Evolutionary conservation across 345 rosid genomes (phyloP).

Genomic region (Excoecaria agallocha): DNA sequence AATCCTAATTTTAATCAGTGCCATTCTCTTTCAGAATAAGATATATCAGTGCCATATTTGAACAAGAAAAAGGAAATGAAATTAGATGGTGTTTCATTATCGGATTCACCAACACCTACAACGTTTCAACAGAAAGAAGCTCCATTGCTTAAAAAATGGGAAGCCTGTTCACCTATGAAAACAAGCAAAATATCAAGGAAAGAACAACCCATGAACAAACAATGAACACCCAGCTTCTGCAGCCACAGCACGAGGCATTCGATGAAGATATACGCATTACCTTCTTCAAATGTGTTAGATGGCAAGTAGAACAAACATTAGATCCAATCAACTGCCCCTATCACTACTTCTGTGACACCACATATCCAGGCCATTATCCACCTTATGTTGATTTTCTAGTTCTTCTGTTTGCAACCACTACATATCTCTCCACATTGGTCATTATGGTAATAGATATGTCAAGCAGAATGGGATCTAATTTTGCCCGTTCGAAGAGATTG

Average conservation of each 20-base stretch:
- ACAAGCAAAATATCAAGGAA: not conserved
- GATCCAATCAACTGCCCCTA: constrained; percentile 75
- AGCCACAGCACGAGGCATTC: constrained; percentile 16
- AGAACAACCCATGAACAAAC: not conserved
- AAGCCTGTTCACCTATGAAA: constrained; percentile 10
- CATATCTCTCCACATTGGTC: constrained; percentile 45
- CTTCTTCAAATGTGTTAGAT: constrained; percentile 68
- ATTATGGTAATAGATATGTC: constrained; percentile 39
- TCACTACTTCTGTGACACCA: constrained; percentile 79
- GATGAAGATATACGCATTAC: constrained; percentile 37
- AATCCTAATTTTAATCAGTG: too few relatives aligned
- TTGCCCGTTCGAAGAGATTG: constrained; percentile 42
- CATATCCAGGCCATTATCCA: constrained; percentile 55
- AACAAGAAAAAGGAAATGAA: constrained; percentile 1
- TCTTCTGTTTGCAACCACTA: constrained; percentile 38
- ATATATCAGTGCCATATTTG: too few relatives aligned
- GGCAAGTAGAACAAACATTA: constrained; percentile 82
- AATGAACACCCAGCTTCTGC: constrained; percentile 31
- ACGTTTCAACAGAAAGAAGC: constrained; percentile 43
- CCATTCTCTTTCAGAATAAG: too few relatives aligned
- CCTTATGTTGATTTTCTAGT: constrained; percentile 42
- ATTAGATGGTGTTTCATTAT: constrained; percentile 51
- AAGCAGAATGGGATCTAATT: constrained; percentile 27
- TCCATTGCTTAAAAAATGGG: constrained; percentile 21
- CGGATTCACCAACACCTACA: constrained; percentile 48